Percentiles rank a stretch among this genome's conserved stretches.
phyloP scores from a whole-genome alignment of 140 eudicot species.

The Flaveria floridana region DNA sequence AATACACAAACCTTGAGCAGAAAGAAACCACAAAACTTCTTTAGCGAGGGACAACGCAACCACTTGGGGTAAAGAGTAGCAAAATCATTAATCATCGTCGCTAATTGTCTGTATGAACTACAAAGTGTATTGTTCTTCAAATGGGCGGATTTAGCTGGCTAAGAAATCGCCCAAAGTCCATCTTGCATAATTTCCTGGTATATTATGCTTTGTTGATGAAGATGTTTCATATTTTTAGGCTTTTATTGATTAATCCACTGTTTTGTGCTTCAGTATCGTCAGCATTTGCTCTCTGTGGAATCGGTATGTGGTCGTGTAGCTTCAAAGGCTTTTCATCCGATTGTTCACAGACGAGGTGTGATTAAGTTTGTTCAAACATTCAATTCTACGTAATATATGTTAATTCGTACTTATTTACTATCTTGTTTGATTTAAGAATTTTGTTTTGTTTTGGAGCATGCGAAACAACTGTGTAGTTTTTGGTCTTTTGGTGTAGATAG shows the following conservation, averaged over 20 bases:
- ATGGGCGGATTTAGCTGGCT: conserved; percentile 38
- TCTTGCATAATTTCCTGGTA: conserved; percentile 34
- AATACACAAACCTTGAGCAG: conserved; percentile 3
- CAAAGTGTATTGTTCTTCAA: background rate
- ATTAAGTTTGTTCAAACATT: background rate
- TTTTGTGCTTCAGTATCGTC: conserved; percentile 34
- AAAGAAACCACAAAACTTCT: conserved; percentile 1
- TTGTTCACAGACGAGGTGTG: conserved; percentile 30
- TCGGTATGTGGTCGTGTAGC: conserved; percentile 27
- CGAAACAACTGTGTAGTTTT: background rate
- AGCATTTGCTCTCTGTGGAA: conserved; percentile 32
- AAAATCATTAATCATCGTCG: background rate
- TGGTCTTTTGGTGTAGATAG: background rate
- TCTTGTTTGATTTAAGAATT: background rate
- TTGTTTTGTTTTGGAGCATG: background rate
- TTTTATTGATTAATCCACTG: conserved; percentile 19
- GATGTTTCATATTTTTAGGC: background rate
- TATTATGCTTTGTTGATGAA: background rate
- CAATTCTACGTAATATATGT: background rate
- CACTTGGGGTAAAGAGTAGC: background rate
- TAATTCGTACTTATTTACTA: too few species aligned
- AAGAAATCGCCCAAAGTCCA: conserved; percentile 32
- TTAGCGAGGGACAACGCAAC: conserved; percentile 20
- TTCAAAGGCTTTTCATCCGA: conserved; percentile 24
- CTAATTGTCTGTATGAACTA: conserved; percentile 26